A percentile compares a stretch with the other conserved stretches of the same genome.
These are phyloP conservation scores for Sphagnum contortum DNA, from an alignment of 225 moss, liverwort and hornwort species.

Conservation along the genomic window DNA sequence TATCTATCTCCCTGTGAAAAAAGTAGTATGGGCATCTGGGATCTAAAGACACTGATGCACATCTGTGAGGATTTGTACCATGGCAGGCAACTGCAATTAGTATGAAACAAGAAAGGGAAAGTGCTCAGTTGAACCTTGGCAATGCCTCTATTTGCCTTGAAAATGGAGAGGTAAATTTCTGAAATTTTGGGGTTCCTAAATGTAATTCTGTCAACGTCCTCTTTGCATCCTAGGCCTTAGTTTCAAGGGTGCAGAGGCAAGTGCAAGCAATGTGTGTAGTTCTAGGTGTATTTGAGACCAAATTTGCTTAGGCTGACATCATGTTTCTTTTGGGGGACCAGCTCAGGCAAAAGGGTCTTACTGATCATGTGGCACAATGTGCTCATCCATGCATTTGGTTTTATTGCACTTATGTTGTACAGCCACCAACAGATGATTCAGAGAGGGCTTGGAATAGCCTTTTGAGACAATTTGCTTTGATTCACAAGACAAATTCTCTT, in stretches of 20 bases:
- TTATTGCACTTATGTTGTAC: neutral
- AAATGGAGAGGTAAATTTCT: slow-evolving; percentile 33
- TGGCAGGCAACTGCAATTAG: slow-evolving; percentile 51
- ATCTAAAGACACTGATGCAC: too few relatives aligned
- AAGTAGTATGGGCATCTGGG: too few relatives aligned
- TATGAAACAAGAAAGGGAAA: slow-evolving; percentile 50
- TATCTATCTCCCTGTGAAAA: too few relatives aligned
- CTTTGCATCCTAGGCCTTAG: too few relatives aligned
- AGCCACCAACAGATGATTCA: slow-evolving; percentile 23
- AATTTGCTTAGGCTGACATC: neutral
- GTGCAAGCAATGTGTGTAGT: neutral
- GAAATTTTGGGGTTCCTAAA: too few relatives aligned
- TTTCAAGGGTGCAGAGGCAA: too few relatives aligned
- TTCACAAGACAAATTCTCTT: slow-evolving; percentile 12
- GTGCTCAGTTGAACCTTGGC: slow-evolving; percentile 18
- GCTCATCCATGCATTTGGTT: too few relatives aligned
- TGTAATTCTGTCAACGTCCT: too few relatives aligned
- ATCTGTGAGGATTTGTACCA: too few relatives aligned
- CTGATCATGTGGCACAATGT: too few relatives aligned
- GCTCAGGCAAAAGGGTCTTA: too few relatives aligned
- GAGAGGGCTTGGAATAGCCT: slow-evolving; percentile 29
- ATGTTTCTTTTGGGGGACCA: neutral
- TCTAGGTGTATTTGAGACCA: neutral
- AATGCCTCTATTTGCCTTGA: slow-evolving; percentile 40
- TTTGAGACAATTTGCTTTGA: slow-evolving; percentile 3